These are phyloP conservation scores for Dactylellina sp. DNA, from an alignment of 2,329 filamentous ascomycete genomes.

Conservation along the genomic window DNA sequence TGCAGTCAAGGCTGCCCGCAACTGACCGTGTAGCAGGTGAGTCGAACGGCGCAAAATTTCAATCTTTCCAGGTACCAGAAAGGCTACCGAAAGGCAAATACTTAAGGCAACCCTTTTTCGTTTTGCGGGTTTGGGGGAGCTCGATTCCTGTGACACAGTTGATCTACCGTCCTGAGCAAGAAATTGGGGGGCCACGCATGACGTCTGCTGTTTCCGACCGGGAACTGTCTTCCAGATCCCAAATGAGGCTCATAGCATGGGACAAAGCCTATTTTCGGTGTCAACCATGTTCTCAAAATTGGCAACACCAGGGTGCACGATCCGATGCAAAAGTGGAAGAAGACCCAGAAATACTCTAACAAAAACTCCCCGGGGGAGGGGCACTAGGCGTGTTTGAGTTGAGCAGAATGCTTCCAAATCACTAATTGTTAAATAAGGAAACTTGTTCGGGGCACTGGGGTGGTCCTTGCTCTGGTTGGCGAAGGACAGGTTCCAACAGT, in stretches of 20 bases:
- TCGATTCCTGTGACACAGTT: neutral
- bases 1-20: neutral
- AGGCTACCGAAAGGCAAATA: slow-evolving; percentile 1
- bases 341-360: no score
- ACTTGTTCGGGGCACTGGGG: slow-evolving; percentile 31
- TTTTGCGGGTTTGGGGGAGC: neutral
- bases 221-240: slow-evolving; percentile 19
- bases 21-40: slow-evolving; percentile 33
- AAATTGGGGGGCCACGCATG: slow-evolving; percentile 4
- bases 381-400: slow-evolving; percentile 16
- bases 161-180: slow-evolving; percentile 6
- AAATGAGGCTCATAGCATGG: slow-evolving; percentile 5
- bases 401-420: slow-evolving; percentile 56
- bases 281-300: slow-evolving; percentile 14
- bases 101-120: slow-evolving; percentile 17
- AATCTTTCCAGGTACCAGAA: slow-evolving; percentile 8
- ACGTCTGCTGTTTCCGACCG: slow-evolving; percentile 16
- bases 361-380: slow-evolving; percentile 21
- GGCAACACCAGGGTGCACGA: neutral
- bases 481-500: neutral
- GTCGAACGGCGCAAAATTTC: slow-evolving; percentile 27
- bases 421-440: slow-evolving; percentile 52
- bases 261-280: slow-evolving; percentile 12
- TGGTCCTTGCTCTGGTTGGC: slow-evolving; percentile 4
- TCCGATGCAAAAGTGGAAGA: neutral